Conservation (phyloP, 2,329 filamentous ascomycete species). For the Ophiostoma triangulosporum region DNA sequence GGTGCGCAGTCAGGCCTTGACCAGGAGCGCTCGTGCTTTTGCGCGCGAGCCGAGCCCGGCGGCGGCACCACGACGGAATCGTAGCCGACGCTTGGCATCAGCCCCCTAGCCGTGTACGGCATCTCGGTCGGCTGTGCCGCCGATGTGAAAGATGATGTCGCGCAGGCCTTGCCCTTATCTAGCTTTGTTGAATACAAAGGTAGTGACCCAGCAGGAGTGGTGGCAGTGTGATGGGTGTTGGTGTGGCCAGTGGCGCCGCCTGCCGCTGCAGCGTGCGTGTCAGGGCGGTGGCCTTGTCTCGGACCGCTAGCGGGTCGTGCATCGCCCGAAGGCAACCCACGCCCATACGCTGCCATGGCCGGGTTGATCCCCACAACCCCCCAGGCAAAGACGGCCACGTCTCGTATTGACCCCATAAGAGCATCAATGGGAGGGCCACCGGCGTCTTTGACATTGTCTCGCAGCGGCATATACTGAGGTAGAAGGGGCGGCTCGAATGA, state of each 20-base stretch:
- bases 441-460: conserved; percentile 29
- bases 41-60: not conserved
- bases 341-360: conserved; percentile 49
- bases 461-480: conserved; percentile 31
- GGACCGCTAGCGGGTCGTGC: not conserved
- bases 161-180: not conserved
- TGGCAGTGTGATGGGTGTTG: not conserved
- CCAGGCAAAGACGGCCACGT: conserved; percentile 83
- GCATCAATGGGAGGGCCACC: conserved; percentile 44
- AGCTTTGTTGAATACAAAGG: not conserved
- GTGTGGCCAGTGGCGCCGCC: not conserved
- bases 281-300: not conserved
- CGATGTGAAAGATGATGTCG: not conserved
- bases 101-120: not conserved
- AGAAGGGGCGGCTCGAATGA: conserved; percentile 30
- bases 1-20: not conserved
- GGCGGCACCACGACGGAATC: not conserved
- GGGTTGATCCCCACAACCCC: conserved; percentile 69
- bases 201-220: not conserved
- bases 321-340: conserved; percentile 49
- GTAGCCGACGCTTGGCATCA: not conserved
- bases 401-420: conserved; percentile 69
- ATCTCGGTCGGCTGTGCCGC: not conserved
- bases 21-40: not conserved
- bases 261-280: not conserved